Evolutionary conservation across 148 eudicot species (phyloP), one percentile per base, ranked within the genome.

Genomic region (Drosera capensis): DNA sequence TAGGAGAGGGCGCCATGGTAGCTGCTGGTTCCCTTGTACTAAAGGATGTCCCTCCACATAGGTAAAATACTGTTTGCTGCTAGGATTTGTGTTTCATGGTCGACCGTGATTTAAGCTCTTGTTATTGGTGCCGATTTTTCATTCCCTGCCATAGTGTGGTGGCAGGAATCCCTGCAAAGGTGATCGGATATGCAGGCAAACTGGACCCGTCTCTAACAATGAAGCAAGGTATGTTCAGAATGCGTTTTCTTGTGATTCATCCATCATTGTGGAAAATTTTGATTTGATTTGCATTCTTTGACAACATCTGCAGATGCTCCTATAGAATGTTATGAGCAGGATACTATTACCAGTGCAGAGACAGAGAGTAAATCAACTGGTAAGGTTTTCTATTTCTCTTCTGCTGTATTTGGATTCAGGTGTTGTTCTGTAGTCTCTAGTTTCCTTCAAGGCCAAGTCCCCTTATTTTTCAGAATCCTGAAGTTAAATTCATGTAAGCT

Each of bases 1-100:
- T 76, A 29, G 82, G 82, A 29, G 72, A 76, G 63, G 82, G 78
- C 34, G 82, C 82, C 39, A 76, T 76, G 82, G 29, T 76, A 41
- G 82, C 78, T 52, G 71, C 82, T 46, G 72, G 78, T 52, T 72
- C 82, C 25, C 70, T 76, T 54, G 78, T 76, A 17, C 36, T 76
- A 28, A 63, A 76, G 59, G 70, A 72, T 48, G 75, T 72, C 23
- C 74, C 78, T 54, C 72, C 78, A 17, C 82, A 66, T 46, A 62
- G 82, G 82, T 76, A 47, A 23, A 20, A 17, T 21, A 8, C n/a
- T 14, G 8, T 44, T 13, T 13, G 48, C 48, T 44, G 26, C 0
- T 28, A 20, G 28, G n/a, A 8, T 37, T 37, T 3, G 13, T 14
- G n/a, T 37, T 6, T 37, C 16, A 14, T 37, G 14, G 14, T 13